Evolutionary conservation across 495 filamentous ascomycete species (phyloP), one percentile per base, ranked within the genome.

Genomic region (Penicillium alfredii): DNA sequence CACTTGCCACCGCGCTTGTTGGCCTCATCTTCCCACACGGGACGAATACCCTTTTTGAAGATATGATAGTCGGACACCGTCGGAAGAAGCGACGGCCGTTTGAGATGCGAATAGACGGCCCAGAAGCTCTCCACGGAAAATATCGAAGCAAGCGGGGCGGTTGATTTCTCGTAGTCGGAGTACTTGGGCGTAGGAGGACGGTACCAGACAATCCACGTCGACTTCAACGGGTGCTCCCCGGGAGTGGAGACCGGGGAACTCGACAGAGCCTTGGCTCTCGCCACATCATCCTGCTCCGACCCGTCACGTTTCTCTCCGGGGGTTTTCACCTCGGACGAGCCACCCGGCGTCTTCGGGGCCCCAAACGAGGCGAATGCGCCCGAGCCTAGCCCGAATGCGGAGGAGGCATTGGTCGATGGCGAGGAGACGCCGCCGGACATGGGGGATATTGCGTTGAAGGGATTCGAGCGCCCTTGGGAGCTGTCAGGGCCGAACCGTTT

Each of bases 341-440:
- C 80, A 22, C 86, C 85, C 16, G 87, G 83, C 5, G 85, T 83
- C 69, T 95, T 97, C 12, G 92, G 88, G 12, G 78, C 72, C n/a
- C 92, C 90, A 63, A 98, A 98, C 4, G 88, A 92, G 24, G 93
- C 92, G 63, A 98, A 98, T 27, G 92, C 92, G 42, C 92, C 92
- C 20, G 86, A 87, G 25, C 92, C 92, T 20, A 98, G 74, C 35
- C 88, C 88, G 56, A 98, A 98, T 33, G 89, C 89, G 38, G 81
- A 88, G 5, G 93, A 93, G 40, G 87, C 92, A 45, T 82, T 84
- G 36, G 79, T 72, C 12, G 86, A 92, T 6, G 92, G 90, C 16
- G 92, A 94, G 11, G 84, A 79, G n/a, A 93, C 72, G 23, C 76
- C 71, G 38, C 68, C 72, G 13, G 78, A 77, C 34, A 81, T 55